Base-by-base conservation (phyloP, 2,329 filamentous ascomycete species). In the Cytospora chrysosperma region DNA sequence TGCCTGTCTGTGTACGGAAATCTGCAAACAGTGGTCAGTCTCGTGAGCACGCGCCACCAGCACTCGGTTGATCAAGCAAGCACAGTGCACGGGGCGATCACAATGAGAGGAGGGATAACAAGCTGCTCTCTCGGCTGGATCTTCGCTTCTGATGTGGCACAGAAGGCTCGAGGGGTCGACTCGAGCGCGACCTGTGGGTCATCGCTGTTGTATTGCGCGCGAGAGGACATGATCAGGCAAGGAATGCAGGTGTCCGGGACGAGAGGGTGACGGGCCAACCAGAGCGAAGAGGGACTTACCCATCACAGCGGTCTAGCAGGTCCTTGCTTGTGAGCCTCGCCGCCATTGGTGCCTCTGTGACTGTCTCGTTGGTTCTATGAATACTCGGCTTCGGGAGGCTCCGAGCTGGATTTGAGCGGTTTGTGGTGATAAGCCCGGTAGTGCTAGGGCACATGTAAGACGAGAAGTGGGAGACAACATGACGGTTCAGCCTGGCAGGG, bases 1-100 rank as follows among this genome's bases (percentile, higher is more conserved):
- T 88, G 79, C 61, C 80, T 81, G 62, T 88, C 81, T 62, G 84
- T 82, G 76, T 96, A 92, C 1, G 93, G 93, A 72, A 96, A 96
- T 71, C 91, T 94, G 70, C 57, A 30, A 32, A 40, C 9, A n/a
- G 51, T 26, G 21, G 24, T 53, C 59, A 63, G 56, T 37, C 27
- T 49, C 21, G 34, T 64, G 26, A 64, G 61, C 63, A 32, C 40
- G 28, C 54, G 37, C 55, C 27, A 43, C 21, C 50, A 15, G 32
- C 37, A 24, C 28, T 28, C 37, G 54, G 40, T 21, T 28, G 43
- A 40, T 53, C 24, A 13, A 37, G 15, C 28, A n/a, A 43, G 17
- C 13, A 43, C 19, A 24, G 21, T 37, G 53, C 50, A 21, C n/a
- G 54, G 49, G 24, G 3, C 27, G 61, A n/a, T 47, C 47, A 32